phyloP scores from a whole-genome alignment of 2,329 filamentous ascomycete species.

The Corinectria fuckeliana region DNA sequence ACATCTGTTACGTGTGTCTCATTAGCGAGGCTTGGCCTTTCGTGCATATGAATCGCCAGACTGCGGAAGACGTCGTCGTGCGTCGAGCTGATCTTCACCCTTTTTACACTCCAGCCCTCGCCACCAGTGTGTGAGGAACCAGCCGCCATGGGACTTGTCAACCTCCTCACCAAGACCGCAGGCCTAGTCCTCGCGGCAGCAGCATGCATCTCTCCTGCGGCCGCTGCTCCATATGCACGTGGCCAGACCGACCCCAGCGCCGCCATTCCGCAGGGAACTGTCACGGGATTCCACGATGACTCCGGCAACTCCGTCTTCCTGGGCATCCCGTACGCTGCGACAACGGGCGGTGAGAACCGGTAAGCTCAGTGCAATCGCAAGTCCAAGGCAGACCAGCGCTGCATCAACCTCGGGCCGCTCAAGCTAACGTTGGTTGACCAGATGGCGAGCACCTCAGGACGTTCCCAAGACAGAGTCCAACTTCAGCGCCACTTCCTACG shows the following conservation, averaged over 20 bases:
- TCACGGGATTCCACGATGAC: constrained; percentile 46
- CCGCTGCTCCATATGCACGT: not conserved
- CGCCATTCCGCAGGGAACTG: constrained; percentile 38
- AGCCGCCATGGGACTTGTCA: constrained; percentile 26
- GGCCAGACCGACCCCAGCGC: constrained; percentile 13
- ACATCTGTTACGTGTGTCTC: not conserved
- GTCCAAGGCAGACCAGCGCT: not conserved
- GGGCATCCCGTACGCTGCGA: constrained; percentile 48
- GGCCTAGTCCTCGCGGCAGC: constrained; percentile 27
- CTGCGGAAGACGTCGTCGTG: not conserved
- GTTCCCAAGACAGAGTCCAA: constrained; percentile 18
- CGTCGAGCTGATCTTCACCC: constrained; percentile 25
- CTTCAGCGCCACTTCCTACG: constrained; percentile 27
- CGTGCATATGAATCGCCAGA: not conserved
- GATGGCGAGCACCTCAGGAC: constrained; percentile 33
- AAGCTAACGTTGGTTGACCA: constrained; percentile 10
- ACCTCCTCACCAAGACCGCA: constrained; percentile 15
- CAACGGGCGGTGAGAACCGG: constrained; percentile 48
- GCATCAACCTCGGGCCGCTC: not conserved
- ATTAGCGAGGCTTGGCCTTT: constrained; percentile 1
- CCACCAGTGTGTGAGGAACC: constrained; percentile 1
- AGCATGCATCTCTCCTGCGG: constrained; percentile 14
- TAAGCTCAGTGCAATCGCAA: not conserved
- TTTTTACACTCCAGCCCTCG: constrained; percentile 9
- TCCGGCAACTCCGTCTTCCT: constrained; percentile 45